Evolutionary conservation across 768 basidiomycete species (phyloP).

Genomic region (Chalciporus piperatus): DNA sequence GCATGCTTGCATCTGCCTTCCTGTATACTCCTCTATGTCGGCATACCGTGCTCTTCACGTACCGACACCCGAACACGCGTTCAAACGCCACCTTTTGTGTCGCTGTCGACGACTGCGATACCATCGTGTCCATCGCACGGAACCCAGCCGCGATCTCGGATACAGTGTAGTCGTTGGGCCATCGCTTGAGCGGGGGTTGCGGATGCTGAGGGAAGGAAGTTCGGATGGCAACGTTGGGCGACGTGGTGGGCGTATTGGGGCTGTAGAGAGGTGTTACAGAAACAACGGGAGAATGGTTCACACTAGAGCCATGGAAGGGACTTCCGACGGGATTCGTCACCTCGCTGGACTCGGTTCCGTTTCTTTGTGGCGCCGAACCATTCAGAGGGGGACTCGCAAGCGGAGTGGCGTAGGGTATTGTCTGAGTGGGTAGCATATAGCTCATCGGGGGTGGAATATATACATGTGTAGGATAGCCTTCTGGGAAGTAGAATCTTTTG

Average conservation of each 20-base stretch:
- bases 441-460: slow-evolving; percentile 28
- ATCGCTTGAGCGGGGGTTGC: slow-evolving; percentile 65
- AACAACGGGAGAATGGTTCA: slow-evolving; percentile 19
- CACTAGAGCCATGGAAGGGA: slow-evolving; percentile 12
- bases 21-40: slow-evolving; percentile 69
- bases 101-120: slow-evolving; percentile 37
- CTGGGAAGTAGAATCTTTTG: slow-evolving; percentile 29
- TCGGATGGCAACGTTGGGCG: slow-evolving; percentile 16
- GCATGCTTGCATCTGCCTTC: slow-evolving; percentile 47
- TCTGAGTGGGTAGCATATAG: slow-evolving; percentile 28
- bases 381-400: slow-evolving; percentile 19
- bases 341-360: slow-evolving; percentile 16
- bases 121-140: slow-evolving; percentile 43
- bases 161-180: slow-evolving; percentile 77
- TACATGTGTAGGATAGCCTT: slow-evolving; percentile 27
- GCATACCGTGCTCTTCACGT: slow-evolving; percentile 73
- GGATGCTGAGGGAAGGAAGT: slow-evolving; percentile 48
- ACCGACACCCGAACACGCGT: slow-evolving; percentile 65
- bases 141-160: slow-evolving; percentile 63
- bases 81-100: slow-evolving; percentile 70
- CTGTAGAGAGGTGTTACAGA: slow-evolving; percentile 21
- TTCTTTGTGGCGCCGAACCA: slow-evolving; percentile 10
- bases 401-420: slow-evolving; percentile 24
- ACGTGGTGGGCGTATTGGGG: slow-evolving; percentile 20
- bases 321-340: slow-evolving; percentile 10